Evolutionary conservation across 2,329 filamentous ascomycete genomes (phyloP), one percentile per base, ranked within the genome.

Genomic region (Rhytidhysteron rufulum): DNA sequence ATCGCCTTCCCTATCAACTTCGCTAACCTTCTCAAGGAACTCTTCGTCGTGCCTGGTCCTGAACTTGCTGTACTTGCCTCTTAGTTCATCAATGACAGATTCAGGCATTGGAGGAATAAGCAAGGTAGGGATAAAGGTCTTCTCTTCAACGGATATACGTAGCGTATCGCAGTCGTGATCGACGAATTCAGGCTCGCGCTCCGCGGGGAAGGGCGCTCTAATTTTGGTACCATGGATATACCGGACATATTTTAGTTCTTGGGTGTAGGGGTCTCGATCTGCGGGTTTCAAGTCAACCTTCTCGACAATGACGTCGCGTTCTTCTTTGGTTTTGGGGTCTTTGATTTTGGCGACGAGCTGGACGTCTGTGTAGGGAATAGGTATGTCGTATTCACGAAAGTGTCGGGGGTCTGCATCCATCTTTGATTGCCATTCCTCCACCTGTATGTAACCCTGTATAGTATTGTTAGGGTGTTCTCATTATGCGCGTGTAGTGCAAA

Each of bases 41-140:
- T 84, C 85, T 33, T 78, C 70, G 48, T 89, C 85, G 69, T 95
- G 88, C 34, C 87, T 76, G 39, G 83, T 88, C 57, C 89, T 77
- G 79, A 90, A 93, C 55, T 78, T 80, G 53, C 83, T 86, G 75
- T 83, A 95, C 62, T 82, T 85, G 72, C 86, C 85, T 60, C 89
- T 78, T 60, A 97, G 74, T 73, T 97, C 91, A 63, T 95, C 83
- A 50, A 95, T 77, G 27, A 96, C 78, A n/a, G 67, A 70, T 21
- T 74, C 68, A 4, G 91, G 89, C 77, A 95, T 88, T 11, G 91
- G 91, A 19, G 86, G 77, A 13, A 77, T 73, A 20, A 89, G 72
- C 18, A 97, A 73, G 25, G 81, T 86, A n/a, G 90, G 89, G 40
- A 83, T 73, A 62, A 86, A 95, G 1, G 86, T 87, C 56, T 72